Evolutionary conservation across 2,329 filamentous ascomycete species (phyloP), one percentile per base, ranked within the genome.

Genomic region (Fusarium fujikuroi): DNA sequence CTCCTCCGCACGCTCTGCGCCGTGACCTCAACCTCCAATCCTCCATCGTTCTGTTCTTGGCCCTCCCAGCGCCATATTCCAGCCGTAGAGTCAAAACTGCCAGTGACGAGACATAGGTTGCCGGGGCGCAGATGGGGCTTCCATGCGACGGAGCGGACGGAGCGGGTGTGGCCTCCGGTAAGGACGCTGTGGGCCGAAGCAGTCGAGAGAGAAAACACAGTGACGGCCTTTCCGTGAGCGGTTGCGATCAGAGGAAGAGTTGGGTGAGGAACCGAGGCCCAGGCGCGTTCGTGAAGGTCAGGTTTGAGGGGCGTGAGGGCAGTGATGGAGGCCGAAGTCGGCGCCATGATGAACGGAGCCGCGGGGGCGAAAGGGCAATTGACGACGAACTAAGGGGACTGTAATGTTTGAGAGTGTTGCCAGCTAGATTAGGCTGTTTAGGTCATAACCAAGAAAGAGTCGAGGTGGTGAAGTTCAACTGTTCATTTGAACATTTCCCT

Each of bases 71-170:
- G 91, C 95, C 91, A 97, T 76, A 93, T 89, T 15, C 95, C 96
- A 4, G 95, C 95, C 3, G 93, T 97, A 21, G 94, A 92, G 82
- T 99, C 96, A 80, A 99, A 99, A 80, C 93, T 96, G 8, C 94
- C 96, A 0, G 95, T 97, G 9, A 95, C 95, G 21, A 98, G 88
- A 49, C 95, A 94, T 63, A 93, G 91, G 79, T 91, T 90, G 69
- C 86, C 7, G 85, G 83, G 19, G 87, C 84, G 47, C 28, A 89
- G 83, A 68, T 88, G 87, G 1, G 95, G 95, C 83, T 97, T 97
- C 96, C 96, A 99, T 42, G 94, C 92, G 25, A 92, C 90, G 56
- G 91, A 90, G 62, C 96, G 90, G n/a, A 99, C 91, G 76, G 93
- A 96, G 63, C 96, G 93, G 76, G 94, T 93, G 84, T 99, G 96